phyloP scores from a whole-genome alignment of 805 yeast genomes.

The Blastobotrys chiropterorum region DNA sequence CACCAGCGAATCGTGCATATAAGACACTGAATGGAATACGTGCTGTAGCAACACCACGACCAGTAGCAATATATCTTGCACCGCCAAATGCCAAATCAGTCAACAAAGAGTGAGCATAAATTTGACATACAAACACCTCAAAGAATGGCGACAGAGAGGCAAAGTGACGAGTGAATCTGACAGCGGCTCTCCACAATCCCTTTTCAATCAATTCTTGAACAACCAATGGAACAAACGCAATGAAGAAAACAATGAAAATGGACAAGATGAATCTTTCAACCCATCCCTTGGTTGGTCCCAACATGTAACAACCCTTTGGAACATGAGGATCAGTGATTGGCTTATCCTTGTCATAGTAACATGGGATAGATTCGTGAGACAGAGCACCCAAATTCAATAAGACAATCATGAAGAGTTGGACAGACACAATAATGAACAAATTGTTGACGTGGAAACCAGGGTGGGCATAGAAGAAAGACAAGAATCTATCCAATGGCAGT shows the following conservation, averaged over 20 bases:
- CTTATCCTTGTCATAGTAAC: slow-evolving; percentile 50
- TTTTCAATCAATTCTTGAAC: slow-evolving; percentile 74
- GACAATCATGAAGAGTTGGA: slow-evolving; percentile 55
- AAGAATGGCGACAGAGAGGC: slow-evolving; percentile 69
- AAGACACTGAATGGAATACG: slow-evolving; percentile 60
- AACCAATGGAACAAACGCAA: slow-evolving; percentile 67
- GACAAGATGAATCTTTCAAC: slow-evolving; percentile 65
- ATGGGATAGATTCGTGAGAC: slow-evolving; percentile 53
- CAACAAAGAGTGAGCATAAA: slow-evolving; percentile 63
- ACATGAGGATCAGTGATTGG: slow-evolving; percentile 56
- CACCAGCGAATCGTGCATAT: slow-evolving; percentile 63
- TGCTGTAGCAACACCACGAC: slow-evolving; percentile 74
- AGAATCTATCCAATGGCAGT: slow-evolving; percentile 68
- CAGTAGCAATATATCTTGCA: slow-evolving; percentile 76
- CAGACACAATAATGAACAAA: slow-evolving; percentile 63
- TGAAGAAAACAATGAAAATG: slow-evolving; percentile 65
- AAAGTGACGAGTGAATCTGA: slow-evolving; percentile 60
- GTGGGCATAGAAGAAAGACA: slow-evolving; percentile 78
- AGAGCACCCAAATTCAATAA: slow-evolving; percentile 57
- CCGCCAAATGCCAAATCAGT: slow-evolving; percentile 72
- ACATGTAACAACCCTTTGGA: slow-evolving; percentile 66
- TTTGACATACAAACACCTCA: slow-evolving; percentile 73
- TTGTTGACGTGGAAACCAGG: slow-evolving; percentile 83
- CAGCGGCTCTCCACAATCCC: slow-evolving; percentile 64
- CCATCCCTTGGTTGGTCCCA: slow-evolving; percentile 71